A percentile compares a stretch with the other conserved stretches of the same genome.
Conservation (phyloP, 129 eudicot genomes). For the Artemisia tridentata region DNA sequence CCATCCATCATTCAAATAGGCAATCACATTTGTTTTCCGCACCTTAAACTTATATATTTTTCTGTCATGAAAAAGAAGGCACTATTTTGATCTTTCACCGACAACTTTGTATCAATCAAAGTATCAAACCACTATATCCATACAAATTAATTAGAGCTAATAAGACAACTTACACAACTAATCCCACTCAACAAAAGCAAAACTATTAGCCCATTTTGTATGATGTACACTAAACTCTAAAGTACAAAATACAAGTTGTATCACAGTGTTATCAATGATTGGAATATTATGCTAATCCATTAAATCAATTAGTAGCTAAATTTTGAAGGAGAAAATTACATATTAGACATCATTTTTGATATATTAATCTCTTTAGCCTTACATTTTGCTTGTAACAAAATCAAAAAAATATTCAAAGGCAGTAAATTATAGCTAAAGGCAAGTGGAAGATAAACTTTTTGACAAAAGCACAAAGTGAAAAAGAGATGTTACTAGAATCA, state of each 20-base stretch:
- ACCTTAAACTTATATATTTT: too few relatives aligned
- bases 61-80: background rate
- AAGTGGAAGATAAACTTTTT: conserved; percentile 5
- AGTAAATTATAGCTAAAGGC: background rate
- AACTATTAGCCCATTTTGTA: background rate
- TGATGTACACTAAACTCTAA: conserved; percentile 13
- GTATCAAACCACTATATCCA: background rate
- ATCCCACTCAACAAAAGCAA: conserved; percentile 7
- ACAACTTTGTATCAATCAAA: background rate
- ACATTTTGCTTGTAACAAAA: too few relatives aligned
- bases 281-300: background rate
- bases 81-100: background rate
- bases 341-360: background rate
- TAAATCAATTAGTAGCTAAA: background rate
- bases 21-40: too few relatives aligned
- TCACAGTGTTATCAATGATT: conserved; percentile 12
- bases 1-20: too few relatives aligned
- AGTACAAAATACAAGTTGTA: background rate
- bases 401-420: background rate
- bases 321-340: background rate
- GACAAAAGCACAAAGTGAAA: background rate
- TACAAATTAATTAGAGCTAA: background rate
- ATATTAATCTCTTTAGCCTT: background rate
- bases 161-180: background rate
- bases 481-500: background rate